These are phyloP conservation scores for Nidularia pulvinata DNA, from an alignment of 768 basidiomycete genomes.

Conservation along the genomic window DNA sequence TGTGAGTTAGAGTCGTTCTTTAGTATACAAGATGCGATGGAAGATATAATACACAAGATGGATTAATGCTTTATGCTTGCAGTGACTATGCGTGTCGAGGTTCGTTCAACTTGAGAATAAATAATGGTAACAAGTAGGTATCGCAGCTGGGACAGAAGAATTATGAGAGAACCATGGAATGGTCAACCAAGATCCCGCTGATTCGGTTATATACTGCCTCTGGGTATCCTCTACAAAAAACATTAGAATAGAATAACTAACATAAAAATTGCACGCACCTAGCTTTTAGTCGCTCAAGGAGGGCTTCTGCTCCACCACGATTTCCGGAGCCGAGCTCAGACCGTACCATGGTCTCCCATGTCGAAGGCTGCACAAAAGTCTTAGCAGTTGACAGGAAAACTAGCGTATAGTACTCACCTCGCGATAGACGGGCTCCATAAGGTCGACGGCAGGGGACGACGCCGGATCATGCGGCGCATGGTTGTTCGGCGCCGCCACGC, in stretches of 20 bases:
- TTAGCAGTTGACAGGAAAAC: conserved; percentile 2
- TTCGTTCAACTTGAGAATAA: no score
- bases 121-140: no score
- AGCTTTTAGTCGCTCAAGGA: conserved; percentile 72
- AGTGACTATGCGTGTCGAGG: no score
- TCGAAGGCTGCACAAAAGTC: conserved; percentile 62
- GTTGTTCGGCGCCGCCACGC: conserved; percentile 88
- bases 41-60: not conserved
- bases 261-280: conserved; percentile 44
- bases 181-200: conserved; percentile 78
- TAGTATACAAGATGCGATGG: no score
- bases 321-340: conserved; percentile 85
- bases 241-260: conserved; percentile 6
- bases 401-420: conserved; percentile 63
- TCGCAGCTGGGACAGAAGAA: not conserved
- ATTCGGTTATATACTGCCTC: conserved; percentile 80
- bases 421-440: conserved; percentile 71
- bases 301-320: conserved; percentile 61
- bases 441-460: conserved; percentile 24
- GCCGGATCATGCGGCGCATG: conserved; percentile 70
- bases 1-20: no score
- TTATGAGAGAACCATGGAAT: conserved; percentile 43
- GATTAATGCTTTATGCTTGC: no score
- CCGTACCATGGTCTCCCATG: conserved; percentile 95
- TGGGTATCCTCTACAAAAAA: conserved; percentile 59